Percentiles rank a stretch among this genome's conserved stretches.
Evolutionary conservation across 2,329 filamentous ascomycete genomes (phyloP).

Genomic region (Ascochyta pisi): DNA sequence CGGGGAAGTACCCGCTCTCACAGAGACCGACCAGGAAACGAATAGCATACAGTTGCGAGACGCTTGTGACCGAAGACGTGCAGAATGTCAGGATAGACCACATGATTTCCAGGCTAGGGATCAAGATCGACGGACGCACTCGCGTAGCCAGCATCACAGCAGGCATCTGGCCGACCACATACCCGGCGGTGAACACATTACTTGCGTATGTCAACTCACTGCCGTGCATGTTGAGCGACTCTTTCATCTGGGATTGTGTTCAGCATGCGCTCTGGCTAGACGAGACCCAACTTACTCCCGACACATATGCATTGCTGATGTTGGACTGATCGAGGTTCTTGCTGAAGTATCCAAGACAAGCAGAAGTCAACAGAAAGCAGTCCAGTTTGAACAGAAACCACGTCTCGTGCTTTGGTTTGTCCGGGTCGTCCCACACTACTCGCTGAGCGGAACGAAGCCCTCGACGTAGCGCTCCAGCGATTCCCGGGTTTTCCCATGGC

Average conservation of each 20-base stretch:
- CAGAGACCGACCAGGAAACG: constrained; percentile 42
- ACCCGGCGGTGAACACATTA: constrained; percentile 39
- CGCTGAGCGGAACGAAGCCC: constrained; percentile 24
- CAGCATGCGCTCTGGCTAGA: not conserved
- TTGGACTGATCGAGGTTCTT: constrained; percentile 39
- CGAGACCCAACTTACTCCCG: constrained; percentile 25
- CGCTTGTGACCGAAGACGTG: constrained; percentile 27
- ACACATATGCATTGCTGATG: constrained; percentile 41
- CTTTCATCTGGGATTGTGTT: constrained; percentile 32
- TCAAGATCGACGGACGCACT: constrained; percentile 34
- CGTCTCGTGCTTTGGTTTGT: constrained; percentile 27
- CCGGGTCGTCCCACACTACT: constrained; percentile 30
- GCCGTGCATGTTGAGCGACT: constrained; percentile 37
- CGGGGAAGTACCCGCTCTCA: constrained; percentile 38
- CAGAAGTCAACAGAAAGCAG: constrained; percentile 31
- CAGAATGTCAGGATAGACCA: constrained; percentile 34
- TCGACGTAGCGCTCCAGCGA: constrained; percentile 21
- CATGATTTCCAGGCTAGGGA: constrained; percentile 44
- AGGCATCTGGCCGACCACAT: constrained; percentile 40
- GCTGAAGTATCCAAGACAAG: constrained; percentile 38
- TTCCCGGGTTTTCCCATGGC: constrained; percentile 25
- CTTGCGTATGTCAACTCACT: constrained; percentile 42
- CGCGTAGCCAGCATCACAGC: constrained; percentile 35
- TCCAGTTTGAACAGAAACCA: constrained; percentile 43
- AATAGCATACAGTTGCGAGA: constrained; percentile 43